Conservation (phyloP, 75 land plant genomes). For the Cupressus sempervirens region DNA sequence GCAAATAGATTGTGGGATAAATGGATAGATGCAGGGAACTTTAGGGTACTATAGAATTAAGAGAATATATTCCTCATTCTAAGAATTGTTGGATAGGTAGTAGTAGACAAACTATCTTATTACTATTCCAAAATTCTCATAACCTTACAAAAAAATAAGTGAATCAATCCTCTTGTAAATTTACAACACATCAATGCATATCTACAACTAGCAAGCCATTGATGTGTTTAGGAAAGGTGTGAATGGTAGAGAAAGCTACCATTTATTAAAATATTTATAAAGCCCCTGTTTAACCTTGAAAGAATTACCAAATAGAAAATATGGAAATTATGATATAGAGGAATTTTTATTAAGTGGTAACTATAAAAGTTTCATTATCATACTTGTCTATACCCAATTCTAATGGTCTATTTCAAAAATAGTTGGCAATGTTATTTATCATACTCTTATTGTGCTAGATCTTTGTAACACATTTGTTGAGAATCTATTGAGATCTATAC, state of each 20-base stretch:
- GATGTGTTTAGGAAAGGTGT: neutral
- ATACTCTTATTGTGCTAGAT: too few relatives aligned
- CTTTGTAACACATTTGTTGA: too few relatives aligned
- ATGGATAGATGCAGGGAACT: too few relatives aligned
- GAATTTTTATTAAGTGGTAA: neutral
- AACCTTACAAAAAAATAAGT: slow-evolving; percentile 28
- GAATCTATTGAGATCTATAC: too few relatives aligned
- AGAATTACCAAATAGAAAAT: neutral
- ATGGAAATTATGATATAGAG: neutral
- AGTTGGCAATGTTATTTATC: too few relatives aligned
- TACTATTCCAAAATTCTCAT: slow-evolving; percentile 91
- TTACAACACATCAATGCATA: neutral
- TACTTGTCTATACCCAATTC: neutral
- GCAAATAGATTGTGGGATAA: too few relatives aligned
- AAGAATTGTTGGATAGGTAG: too few relatives aligned
- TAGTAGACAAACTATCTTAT: too few relatives aligned
- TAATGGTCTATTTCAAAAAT: neutral
- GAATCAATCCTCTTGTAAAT: neutral
- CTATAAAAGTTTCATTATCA: neutral
- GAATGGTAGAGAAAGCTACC: neutral
- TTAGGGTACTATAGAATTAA: too few relatives aligned
- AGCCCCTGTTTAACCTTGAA: neutral
- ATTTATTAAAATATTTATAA: neutral
- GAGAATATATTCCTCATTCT: too few relatives aligned
- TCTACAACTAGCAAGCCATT: neutral